A percentile compares a stretch with the other conserved stretches of the same genome.
phyloP scores from a whole-genome alignment of 371 early-diverging fungal species.

The Apophysomyces elegans region DNA sequence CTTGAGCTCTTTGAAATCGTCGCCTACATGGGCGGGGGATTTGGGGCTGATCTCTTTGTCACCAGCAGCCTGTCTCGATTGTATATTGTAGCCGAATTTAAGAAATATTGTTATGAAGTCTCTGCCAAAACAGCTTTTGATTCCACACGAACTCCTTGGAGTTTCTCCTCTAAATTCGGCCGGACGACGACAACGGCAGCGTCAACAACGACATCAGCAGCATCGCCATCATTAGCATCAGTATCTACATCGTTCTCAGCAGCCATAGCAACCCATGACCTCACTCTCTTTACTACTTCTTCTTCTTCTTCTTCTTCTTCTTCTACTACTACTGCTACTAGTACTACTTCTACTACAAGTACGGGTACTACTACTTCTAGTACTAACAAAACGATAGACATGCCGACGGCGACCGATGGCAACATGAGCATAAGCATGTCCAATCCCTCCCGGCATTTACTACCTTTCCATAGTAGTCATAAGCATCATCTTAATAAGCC shows the following conservation, averaged over 20 bases:
- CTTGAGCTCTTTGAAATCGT: conserved; percentile 51
- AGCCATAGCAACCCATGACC: too few relatives aligned
- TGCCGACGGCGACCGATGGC: too few relatives aligned
- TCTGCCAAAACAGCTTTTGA: neutral
- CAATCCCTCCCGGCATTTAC: neutral
- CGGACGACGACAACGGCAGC: neutral
- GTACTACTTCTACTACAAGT: too few relatives aligned
- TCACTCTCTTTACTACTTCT: too few relatives aligned
- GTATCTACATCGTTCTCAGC: too few relatives aligned
- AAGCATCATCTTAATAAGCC: neutral
- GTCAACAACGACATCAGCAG: too few relatives aligned
- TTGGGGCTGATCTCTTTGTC: conserved; percentile 56
- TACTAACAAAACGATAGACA: too few relatives aligned
- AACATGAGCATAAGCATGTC: too few relatives aligned
- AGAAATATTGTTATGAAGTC: conserved; percentile 19
- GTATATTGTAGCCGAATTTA: conserved; percentile 41
- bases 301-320: too few relatives aligned
- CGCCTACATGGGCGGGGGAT: conserved; percentile 63
- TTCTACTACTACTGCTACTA: too few relatives aligned
- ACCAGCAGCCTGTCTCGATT: conserved; percentile 30
- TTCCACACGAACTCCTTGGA: neutral
- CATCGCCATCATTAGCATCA: too few relatives aligned
- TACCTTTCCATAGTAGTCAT: neutral
- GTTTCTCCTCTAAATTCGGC: neutral
- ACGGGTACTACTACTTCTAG: too few relatives aligned